Percentiles rank a stretch among this genome's conserved stretches.
Conservation (phyloP, 768 basidiomycete species). For the Austroboletus eburneus region DNA sequence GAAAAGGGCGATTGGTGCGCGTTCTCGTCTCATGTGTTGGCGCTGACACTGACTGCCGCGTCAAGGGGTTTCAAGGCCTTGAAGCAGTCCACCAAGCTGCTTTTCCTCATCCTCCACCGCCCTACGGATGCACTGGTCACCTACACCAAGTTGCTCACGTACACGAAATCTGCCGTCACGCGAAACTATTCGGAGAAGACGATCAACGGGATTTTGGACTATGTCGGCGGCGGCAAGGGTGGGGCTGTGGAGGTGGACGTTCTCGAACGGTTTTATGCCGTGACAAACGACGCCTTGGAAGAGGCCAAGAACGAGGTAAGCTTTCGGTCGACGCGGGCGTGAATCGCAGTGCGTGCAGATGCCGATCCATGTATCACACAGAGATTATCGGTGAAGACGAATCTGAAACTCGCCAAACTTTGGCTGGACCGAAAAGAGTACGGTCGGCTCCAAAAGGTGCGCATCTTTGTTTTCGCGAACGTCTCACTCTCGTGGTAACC, state of each 20-base stretch:
- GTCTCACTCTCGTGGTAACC: not conserved
- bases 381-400: slow-evolving; percentile 93
- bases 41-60: not conserved
- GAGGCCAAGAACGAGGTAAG: slow-evolving; percentile 95
- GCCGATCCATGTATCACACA: slow-evolving; percentile 28
- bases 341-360: not conserved
- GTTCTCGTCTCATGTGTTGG: not conserved
- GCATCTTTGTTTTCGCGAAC: slow-evolving; percentile 3
- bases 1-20: slow-evolving; percentile 89
- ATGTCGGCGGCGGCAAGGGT: slow-evolving; percentile 88
- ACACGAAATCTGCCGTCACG: slow-evolving; percentile 94
- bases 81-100: slow-evolving; percentile 94
- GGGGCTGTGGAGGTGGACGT: slow-evolving; percentile 78
- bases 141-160: slow-evolving; percentile 82
- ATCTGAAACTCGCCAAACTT: slow-evolving; percentile 93
- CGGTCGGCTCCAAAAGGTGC: slow-evolving; percentile 72
- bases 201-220: slow-evolving; percentile 97
- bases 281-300: slow-evolving; percentile 81
- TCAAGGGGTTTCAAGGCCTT: slow-evolving; percentile 97
- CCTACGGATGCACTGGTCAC: slow-evolving; percentile 83
- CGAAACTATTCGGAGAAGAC: slow-evolving; percentile 97
- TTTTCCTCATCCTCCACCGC: slow-evolving; percentile 74
- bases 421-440: slow-evolving; percentile 97
- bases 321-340: not conserved
- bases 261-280: slow-evolving; percentile 93